Conservation (phyloP, 148 eudicot species). For the Polygonum aviculare region DNA sequence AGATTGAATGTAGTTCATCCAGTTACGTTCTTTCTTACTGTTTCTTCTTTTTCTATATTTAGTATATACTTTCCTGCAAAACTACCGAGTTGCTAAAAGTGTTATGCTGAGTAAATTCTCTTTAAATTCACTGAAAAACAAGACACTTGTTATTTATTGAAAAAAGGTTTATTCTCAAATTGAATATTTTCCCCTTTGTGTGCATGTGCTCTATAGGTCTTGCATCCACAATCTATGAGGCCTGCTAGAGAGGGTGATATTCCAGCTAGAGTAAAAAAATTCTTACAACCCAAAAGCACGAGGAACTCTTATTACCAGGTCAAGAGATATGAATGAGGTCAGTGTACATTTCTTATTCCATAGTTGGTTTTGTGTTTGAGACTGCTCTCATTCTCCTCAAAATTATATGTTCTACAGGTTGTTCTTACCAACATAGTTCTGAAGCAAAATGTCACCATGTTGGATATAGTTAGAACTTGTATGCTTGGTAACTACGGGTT, state of each 20-base stretch:
- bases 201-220: slow-evolving; percentile 37
- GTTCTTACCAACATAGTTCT: slow-evolving; percentile 85
- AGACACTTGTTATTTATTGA: too few relatives aligned
- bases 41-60: background rate
- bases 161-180: too few relatives aligned
- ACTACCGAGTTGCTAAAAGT: background rate
- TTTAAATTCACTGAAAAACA: too few relatives aligned
- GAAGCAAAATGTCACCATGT: slow-evolving; percentile 94
- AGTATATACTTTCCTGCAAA: background rate
- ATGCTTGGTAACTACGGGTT: slow-evolving; percentile 97
- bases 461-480: slow-evolving; percentile 92
- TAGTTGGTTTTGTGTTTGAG: slow-evolving; percentile 6
- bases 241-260: slow-evolving; percentile 91
- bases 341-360: slow-evolving; percentile 15
- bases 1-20: background rate
- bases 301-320: slow-evolving; percentile 71
- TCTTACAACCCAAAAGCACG: slow-evolving; percentile 95
- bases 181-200: background rate
- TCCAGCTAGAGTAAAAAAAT: slow-evolving; percentile 95
- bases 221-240: slow-evolving; percentile 98
- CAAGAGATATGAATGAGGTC: slow-evolving; percentile 87
- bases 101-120: background rate
- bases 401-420: slow-evolving; percentile 32
- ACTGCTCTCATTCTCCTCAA: background rate
- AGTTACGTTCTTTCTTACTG: too few relatives aligned